A percentile compares a stretch with the other conserved stretches of the same genome.
These are phyloP conservation scores for Dactylellina leptospora DNA, from an alignment of 2,329 filamentous ascomycete genomes.

Conservation along the genomic window DNA sequence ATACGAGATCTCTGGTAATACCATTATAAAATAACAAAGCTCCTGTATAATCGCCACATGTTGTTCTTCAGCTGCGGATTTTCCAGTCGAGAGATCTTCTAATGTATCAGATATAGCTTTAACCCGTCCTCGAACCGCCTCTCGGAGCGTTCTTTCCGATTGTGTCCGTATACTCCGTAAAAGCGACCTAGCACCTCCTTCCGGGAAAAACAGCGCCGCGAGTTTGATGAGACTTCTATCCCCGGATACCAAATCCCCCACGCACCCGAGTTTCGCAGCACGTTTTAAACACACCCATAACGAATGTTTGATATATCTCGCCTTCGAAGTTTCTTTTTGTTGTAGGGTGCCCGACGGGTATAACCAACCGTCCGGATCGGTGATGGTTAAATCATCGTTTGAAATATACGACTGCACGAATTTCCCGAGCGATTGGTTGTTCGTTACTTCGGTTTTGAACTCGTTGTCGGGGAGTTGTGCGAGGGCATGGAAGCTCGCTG, in stretches of 20 bases:
- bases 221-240: constrained; percentile 8
- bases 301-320: constrained; percentile 18
- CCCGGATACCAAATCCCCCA: background rate
- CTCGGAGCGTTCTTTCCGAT: background rate
- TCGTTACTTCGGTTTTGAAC: constrained; percentile 7
- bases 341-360: constrained; percentile 7
- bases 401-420: constrained; percentile 28
- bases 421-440: constrained; percentile 14
- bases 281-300: constrained; percentile 17
- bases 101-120: background rate
- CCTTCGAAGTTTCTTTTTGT: background rate
- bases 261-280: background rate
- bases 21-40: constrained; percentile 39
- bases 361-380: constrained; percentile 31
- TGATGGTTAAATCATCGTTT: constrained; percentile 21
- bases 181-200: constrained; percentile 15
- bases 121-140: background rate
- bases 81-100: constrained; percentile 5
- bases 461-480: constrained; percentile 9
- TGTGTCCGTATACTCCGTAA: constrained; percentile 7
- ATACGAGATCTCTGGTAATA: constrained; percentile 19
- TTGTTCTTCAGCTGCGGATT: background rate
- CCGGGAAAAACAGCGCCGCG: constrained; percentile 28
- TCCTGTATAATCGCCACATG: constrained; percentile 18
- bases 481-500: constrained; percentile 23